Conservation (phyloP, 192 early-diverging fungal genomes). For the Gryganskiella cystojenkinii region DNA sequence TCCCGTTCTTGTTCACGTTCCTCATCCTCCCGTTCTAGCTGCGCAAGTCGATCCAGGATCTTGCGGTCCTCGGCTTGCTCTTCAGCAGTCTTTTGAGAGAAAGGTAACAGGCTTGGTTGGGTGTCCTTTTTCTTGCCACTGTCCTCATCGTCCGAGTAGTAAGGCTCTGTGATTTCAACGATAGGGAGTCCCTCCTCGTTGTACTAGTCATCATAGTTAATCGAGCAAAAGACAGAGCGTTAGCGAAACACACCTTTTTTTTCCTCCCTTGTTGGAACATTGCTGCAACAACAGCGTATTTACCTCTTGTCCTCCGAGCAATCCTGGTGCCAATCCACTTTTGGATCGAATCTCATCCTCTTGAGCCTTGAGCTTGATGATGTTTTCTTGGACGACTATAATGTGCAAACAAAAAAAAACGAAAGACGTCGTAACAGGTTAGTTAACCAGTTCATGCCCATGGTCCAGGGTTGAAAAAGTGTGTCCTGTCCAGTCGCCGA, state of each 20-base stretch:
- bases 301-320: constrained; percentile 46
- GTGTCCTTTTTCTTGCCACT: constrained; percentile 20
- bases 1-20: constrained; percentile 58
- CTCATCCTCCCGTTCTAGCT: constrained; percentile 79
- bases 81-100: constrained; percentile 57
- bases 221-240: too few species aligned
- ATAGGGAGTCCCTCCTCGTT: constrained; percentile 84
- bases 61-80: constrained; percentile 69
- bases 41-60: constrained; percentile 64
- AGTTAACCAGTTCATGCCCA: neutral
- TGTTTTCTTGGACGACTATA: constrained; percentile 61
- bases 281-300: too few species aligned
- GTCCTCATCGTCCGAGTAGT: constrained; percentile 61
- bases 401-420: neutral
- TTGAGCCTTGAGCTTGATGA: constrained; percentile 59
- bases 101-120: constrained; percentile 44
- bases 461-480: neutral
- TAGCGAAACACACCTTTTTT: too few species aligned
- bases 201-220: constrained; percentile 41
- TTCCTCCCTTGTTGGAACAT: too few species aligned
- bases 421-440: neutral
- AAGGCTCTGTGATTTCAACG: constrained; percentile 77
- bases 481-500: neutral
- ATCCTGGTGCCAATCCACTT: constrained; percentile 42
- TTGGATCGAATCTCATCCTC: constrained; percentile 52